Evolutionary conservation across 2,329 filamentous ascomycete genomes (phyloP).

Genomic region (Pseudocercospora macadamiae): DNA sequence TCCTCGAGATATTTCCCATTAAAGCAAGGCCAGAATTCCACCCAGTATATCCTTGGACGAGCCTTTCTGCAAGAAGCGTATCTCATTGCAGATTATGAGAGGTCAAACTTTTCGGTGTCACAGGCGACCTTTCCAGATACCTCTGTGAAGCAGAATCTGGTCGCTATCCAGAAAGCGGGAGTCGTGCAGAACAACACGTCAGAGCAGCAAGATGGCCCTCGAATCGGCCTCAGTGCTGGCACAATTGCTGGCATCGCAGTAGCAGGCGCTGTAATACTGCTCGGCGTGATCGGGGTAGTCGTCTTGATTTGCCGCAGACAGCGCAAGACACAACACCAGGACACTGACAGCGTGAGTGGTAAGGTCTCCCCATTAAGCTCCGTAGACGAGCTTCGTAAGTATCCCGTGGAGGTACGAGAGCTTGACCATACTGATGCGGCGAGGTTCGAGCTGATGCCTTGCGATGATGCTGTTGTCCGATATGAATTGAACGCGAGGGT

Average conservation of each 20-base stretch:
- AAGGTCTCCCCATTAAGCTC: neutral
- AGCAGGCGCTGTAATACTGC: neutral
- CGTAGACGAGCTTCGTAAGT: neutral
- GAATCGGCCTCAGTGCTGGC: neutral
- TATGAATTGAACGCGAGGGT: neutral
- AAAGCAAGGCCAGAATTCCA: constrained; percentile 26
- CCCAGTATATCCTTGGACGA: constrained; percentile 32
- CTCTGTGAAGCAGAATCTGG: neutral
- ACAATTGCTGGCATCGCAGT: neutral
- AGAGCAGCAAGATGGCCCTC: neutral
- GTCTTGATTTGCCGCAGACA: neutral
- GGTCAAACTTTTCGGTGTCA: constrained; percentile 29
- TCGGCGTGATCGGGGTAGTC: neutral
- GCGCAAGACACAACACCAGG: neutral
- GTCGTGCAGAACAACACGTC: neutral
- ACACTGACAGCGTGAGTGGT: neutral
- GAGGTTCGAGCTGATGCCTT: neutral
- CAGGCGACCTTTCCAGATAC: constrained; percentile 23
- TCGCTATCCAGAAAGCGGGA: neutral
- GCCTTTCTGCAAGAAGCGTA: constrained; percentile 36
- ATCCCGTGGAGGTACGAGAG: neutral
- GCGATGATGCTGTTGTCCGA: neutral
- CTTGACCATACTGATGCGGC: no score
- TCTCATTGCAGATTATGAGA: constrained; percentile 33
- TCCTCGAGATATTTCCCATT: constrained; percentile 36